Evolutionary conservation across 495 filamentous ascomycete species (phyloP).

Genomic region (Ascodesmis nigricans): DNA sequence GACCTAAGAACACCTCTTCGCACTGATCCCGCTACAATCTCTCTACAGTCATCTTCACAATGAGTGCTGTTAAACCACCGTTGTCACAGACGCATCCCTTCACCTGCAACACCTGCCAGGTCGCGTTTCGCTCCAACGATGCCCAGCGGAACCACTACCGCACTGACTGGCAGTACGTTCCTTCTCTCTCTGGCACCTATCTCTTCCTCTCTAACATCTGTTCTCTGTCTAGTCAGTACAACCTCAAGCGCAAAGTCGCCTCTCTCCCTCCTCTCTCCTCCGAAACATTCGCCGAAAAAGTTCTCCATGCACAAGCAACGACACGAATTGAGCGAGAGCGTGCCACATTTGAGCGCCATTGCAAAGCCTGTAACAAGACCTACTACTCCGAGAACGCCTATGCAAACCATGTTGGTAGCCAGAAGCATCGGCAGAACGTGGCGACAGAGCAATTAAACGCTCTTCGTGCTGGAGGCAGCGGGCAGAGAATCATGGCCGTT

Average conservation of each 20-base stretch:
- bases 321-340: conserved; percentile 66
- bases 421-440: conserved; percentile 63
- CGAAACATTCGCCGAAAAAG: conserved; percentile 88
- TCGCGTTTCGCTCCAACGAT: conserved; percentile 82
- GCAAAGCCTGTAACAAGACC: conserved; percentile 65
- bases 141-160: conserved; percentile 92
- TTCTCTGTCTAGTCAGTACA: conserved; percentile 51
- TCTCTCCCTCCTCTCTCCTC: conserved; percentile 78
- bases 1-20: too few species aligned
- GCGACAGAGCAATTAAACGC: conserved; percentile 24
- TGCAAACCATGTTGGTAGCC: conserved; percentile 74
- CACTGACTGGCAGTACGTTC: conserved; percentile 87
- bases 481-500: conserved; percentile 15
- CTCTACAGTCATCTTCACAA: too few species aligned
- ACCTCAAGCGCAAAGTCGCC: conserved; percentile 86
- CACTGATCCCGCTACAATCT: too few species aligned
- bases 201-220: conserved; percentile 3
- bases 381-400: conserved; percentile 95
- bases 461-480: conserved; percentile 17
- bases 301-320: conserved; percentile 71
- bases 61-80: too few species aligned
- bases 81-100: conserved; percentile 46
- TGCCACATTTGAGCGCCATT: conserved; percentile 69
- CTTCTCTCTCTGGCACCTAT: neutral
- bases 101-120: conserved; percentile 94